phyloP scores from a whole-genome alignment of 495 filamentous ascomycete genomes.

The Zalerion maritima region DNA sequence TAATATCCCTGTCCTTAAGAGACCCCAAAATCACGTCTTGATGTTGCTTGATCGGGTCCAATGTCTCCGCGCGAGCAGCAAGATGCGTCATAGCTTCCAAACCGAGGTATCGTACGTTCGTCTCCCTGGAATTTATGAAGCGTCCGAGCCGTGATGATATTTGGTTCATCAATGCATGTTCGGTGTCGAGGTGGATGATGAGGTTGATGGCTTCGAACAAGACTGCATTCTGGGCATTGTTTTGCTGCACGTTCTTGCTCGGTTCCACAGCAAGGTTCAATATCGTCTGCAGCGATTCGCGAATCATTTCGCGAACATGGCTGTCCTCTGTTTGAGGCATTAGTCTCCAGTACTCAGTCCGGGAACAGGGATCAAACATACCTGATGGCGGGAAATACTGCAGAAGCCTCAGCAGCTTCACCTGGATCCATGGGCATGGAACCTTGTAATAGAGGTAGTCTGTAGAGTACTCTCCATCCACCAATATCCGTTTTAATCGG shows the following conservation, averaged over 20 bases:
- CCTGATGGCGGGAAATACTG: slow-evolving; percentile 96
- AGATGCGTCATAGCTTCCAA: slow-evolving; percentile 98
- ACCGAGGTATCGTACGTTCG: slow-evolving; percentile 93
- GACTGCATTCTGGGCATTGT: slow-evolving; percentile 97
- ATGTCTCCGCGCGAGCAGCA: slow-evolving; percentile 81
- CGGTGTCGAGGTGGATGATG: slow-evolving; percentile 96
- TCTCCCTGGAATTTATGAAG: slow-evolving; percentile 93
- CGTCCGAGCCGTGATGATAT: slow-evolving; percentile 89
- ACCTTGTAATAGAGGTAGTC: slow-evolving; percentile 99
- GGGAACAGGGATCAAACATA: slow-evolving; percentile 24
- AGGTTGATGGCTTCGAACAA: slow-evolving; percentile 98
- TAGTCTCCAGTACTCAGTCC: slow-evolving; percentile 3
- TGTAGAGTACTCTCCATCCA: slow-evolving; percentile 71
- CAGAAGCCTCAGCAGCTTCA: slow-evolving; percentile 77
- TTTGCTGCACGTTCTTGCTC: slow-evolving; percentile 98
- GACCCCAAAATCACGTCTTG: slow-evolving; percentile 91
- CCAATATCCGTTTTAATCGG: slow-evolving; percentile 71
- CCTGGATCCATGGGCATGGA: slow-evolving; percentile 96
- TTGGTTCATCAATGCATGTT: slow-evolving; percentile 89
- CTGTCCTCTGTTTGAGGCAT: slow-evolving; percentile 56
- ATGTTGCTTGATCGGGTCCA: slow-evolving; percentile 97
- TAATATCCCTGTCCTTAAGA: slow-evolving; percentile 91
- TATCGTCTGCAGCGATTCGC: slow-evolving; percentile 80
- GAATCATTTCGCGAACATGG: slow-evolving; percentile 80
- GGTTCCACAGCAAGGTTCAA: slow-evolving; percentile 82